Conservation (phyloP, 2,329 filamentous ascomycete genomes). For the Fusarium mundagurra region DNA sequence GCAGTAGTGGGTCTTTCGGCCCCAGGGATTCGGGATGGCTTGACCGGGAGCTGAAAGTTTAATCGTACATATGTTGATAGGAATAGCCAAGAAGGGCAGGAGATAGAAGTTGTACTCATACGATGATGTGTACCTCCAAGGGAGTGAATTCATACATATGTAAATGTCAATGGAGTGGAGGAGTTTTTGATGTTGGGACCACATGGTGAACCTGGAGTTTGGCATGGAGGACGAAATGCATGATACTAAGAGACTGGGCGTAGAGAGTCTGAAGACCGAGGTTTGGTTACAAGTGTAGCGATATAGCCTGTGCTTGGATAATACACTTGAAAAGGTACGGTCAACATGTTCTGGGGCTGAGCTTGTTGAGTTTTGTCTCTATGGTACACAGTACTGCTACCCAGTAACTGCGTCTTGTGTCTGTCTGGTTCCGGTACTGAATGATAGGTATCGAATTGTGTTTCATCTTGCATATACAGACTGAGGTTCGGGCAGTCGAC, state of each 20-base stretch:
- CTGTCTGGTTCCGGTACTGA: background rate
- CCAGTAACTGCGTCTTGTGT: background rate
- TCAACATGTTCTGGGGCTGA: background rate
- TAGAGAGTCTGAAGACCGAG: background rate
- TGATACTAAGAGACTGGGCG: background rate
- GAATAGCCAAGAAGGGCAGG: background rate
- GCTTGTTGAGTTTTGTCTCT: background rate
- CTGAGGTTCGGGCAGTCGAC: background rate
- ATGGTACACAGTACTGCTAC: background rate
- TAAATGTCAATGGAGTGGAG: background rate
- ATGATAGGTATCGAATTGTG: background rate
- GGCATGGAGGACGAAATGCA: background rate
- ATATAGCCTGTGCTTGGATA: background rate
- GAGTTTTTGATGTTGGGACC: background rate
- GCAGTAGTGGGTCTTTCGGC: constrained; percentile 3
- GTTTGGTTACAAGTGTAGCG: background rate
- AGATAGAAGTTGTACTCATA: background rate
- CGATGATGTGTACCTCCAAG: background rate
- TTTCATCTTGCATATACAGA: background rate
- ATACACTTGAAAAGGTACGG: background rate
- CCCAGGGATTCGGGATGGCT: background rate
- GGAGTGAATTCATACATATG: background rate
- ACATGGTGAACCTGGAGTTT: background rate
- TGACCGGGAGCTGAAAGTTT: background rate
- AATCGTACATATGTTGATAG: background rate